Conservation (phyloP, 176 grass and related monocot genomes). For the Lolium rigidum region DNA sequence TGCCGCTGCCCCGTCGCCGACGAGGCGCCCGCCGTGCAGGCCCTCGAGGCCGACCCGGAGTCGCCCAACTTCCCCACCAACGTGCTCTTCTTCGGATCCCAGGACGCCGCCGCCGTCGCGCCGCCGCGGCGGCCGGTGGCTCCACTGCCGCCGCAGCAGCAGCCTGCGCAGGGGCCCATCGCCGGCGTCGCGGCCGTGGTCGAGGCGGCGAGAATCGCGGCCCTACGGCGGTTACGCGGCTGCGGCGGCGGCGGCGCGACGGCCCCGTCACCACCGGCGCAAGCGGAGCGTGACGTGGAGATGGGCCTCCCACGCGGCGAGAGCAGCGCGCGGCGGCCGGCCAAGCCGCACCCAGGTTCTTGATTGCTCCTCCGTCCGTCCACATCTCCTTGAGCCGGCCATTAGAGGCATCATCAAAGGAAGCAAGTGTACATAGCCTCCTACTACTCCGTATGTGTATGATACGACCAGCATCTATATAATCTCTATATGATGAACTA, state of each 20-base stretch:
- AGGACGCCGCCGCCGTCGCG: constrained; percentile 50
- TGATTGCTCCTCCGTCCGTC: neutral
- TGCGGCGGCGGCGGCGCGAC: constrained; percentile 47
- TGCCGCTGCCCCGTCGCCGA: constrained; percentile 60
- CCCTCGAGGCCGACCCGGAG: constrained; percentile 44
- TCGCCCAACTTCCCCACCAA: constrained; percentile 69
- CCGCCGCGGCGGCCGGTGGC: neutral
- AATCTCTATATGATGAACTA: constrained; percentile 24
- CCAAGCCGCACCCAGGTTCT: constrained; percentile 44
- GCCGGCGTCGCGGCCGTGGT: constrained; percentile 47
- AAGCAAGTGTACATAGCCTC: constrained; percentile 19
- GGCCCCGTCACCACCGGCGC: neutral
- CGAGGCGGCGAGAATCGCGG: constrained; percentile 56
- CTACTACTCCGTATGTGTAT: neutral
- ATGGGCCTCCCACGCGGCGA: constrained; percentile 41
- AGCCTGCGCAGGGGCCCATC: constrained; percentile 12
- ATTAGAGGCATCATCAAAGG: constrained; percentile 16
- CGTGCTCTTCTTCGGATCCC: constrained; percentile 72
- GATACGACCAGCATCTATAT: constrained; percentile 32
- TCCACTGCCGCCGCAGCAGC: neutral
- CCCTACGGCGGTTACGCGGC: constrained; percentile 59
- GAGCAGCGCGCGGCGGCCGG: constrained; percentile 51
- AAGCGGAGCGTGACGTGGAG: constrained; percentile 44
- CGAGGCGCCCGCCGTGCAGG: neutral
- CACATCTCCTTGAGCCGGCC: constrained; percentile 19